Evolutionary conservation across 2,329 filamentous ascomycete genomes (phyloP), one percentile per base, ranked within the genome.

Genomic region (Colletotrichum agaves): DNA sequence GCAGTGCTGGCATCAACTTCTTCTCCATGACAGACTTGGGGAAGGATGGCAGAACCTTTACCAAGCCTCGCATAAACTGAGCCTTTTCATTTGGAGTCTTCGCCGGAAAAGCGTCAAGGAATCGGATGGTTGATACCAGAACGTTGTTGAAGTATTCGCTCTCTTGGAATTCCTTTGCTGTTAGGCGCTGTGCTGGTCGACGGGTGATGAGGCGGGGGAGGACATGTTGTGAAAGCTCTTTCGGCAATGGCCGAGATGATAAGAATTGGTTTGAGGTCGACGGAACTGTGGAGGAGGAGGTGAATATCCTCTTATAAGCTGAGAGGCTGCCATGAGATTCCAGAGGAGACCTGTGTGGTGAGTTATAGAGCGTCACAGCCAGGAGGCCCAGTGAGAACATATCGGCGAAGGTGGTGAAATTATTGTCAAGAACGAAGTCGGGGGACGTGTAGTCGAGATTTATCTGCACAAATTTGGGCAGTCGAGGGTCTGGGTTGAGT

Each of bases 131-230:
- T 0, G 94, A 97, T 21, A 99, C 93, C 4, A 99, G 84, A 50
- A 98, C 93, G 74, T 98, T 99, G 79, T 99, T 94, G 76, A 99
- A 99, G 77, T 97, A 99, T 72, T 93, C 90, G 74, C 94, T 97
- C 78, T 98, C 89, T 76, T 99, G 96, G 73, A 99, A 98, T 73
- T 97, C 95, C 61, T 88, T 89, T 4, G 95, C 94, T 27, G 90
- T 94, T 82, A 98, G 87, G 49, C 96, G 88, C 76, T 97, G 93
- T 3, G 94, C 93, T 3, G 96, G 93, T 62, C 94, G 85, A 70
- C 96, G 87, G 0, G 95, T 96, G 64, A 99, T 94, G 49, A 99
- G 86, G 27, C 91, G 87, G 2, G 96, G 94, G 4, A 99, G 82
- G 0, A 98, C 91, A 70, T 91, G 87, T 17, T 86, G 85, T 10